A percentile compares a stretch with the other conserved stretches of the same genome.
Conservation (phyloP, 1,284 basidiomycete species). For the Microbotryomycetes sp. region DNA sequence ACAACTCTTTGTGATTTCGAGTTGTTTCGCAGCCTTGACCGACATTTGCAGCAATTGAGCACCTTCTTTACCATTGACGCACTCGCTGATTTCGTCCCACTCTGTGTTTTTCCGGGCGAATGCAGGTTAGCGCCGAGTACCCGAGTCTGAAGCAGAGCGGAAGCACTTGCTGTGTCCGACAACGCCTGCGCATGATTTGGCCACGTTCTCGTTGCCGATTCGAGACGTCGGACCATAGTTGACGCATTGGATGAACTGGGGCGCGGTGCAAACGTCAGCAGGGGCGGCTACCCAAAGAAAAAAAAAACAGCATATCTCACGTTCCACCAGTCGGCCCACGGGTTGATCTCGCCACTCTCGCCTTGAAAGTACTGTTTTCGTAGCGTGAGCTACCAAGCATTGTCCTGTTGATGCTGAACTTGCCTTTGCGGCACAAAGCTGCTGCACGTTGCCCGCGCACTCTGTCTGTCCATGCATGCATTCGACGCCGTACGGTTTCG, state of each 20-base stretch:
- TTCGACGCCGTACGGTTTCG: slow-evolving; percentile 17
- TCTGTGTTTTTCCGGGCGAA: not conserved
- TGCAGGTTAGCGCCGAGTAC: not conserved
- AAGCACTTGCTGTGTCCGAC: slow-evolving; percentile 23
- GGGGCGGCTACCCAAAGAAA: not conserved
- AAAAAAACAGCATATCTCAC: slow-evolving; percentile 1
- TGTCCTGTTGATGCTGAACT: not conserved
- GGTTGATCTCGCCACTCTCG: not conserved
- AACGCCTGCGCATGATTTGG: slow-evolving; percentile 28
- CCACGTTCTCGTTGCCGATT: slow-evolving; percentile 27
- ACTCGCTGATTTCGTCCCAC: slow-evolving; percentile 13
- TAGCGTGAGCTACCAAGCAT: not conserved
- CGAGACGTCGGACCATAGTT: slow-evolving; percentile 27
- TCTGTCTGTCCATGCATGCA: slow-evolving; percentile 35
- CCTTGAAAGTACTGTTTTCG: not conserved
- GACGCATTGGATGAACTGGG: slow-evolving; percentile 27
- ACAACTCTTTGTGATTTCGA: slow-evolving; percentile 29
- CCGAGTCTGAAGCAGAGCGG: too few relatives aligned
- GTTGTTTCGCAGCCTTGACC: slow-evolving; percentile 5
- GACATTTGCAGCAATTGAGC: slow-evolving; percentile 11
- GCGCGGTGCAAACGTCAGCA: not conserved
- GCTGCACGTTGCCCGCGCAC: slow-evolving; percentile 34
- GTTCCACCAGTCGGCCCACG: slow-evolving; percentile 24
- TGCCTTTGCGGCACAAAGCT: slow-evolving; percentile 28
- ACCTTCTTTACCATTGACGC: slow-evolving; percentile 23